Conservation (phyloP, 2,329 filamentous ascomycete genomes). For the Fusarium xyrophilum region DNA sequence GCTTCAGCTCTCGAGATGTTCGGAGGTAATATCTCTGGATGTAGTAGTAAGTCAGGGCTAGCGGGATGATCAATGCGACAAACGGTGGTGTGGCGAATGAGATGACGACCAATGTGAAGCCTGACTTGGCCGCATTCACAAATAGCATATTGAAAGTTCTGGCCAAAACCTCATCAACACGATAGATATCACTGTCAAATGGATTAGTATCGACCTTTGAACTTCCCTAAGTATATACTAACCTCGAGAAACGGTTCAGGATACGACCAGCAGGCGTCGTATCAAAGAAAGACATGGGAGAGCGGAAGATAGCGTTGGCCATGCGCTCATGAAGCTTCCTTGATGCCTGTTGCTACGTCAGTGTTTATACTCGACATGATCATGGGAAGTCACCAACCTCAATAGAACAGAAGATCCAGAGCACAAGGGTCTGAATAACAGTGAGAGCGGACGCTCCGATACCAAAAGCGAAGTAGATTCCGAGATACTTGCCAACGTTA, state of each 20-base stretch:
- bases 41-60: slow-evolving; percentile 82
- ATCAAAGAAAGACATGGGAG: slow-evolving; percentile 98
- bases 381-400: slow-evolving; percentile 65
- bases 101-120: slow-evolving; percentile 88
- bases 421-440: slow-evolving; percentile 88
- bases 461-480: slow-evolving; percentile 94
- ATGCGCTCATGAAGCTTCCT: slow-evolving; percentile 96
- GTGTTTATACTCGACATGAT: not conserved
- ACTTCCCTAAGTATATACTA: slow-evolving; percentile 43
- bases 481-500: slow-evolving; percentile 86
- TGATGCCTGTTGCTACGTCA: slow-evolving; percentile 69
- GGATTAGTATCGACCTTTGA: slow-evolving; percentile 32
- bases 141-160: slow-evolving; percentile 98
- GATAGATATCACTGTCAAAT: slow-evolving; percentile 71
- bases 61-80: slow-evolving; percentile 78
- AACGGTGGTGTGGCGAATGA: slow-evolving; percentile 83
- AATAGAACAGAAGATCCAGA: slow-evolving; percentile 99
- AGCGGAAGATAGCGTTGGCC: slow-evolving; percentile 96
- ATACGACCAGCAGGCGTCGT: slow-evolving; percentile 96
- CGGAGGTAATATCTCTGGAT: slow-evolving; percentile 97
- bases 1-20: slow-evolving; percentile 94
- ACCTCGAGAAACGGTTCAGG: slow-evolving; percentile 94
- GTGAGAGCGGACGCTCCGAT: slow-evolving; percentile 85
- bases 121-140: slow-evolving; percentile 74
- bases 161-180: slow-evolving; percentile 90